phyloP scores from a whole-genome alignment of 2,329 filamentous ascomycete species.

The Aspergillus versicolor region DNA sequence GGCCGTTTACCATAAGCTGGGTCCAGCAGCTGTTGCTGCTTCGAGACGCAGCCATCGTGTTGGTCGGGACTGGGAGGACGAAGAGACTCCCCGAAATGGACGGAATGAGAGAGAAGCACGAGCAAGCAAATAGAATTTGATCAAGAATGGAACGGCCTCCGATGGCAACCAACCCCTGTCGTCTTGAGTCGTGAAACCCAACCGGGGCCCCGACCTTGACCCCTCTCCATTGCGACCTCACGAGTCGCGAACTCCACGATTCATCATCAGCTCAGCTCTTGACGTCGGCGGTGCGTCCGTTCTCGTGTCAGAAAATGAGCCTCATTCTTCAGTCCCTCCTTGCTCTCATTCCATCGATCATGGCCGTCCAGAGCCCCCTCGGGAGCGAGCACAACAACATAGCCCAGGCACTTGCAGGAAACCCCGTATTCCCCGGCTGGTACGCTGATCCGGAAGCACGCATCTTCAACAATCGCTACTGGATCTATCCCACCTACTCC shows the following conservation, averaged over 20 bases:
- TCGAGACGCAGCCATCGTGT: not conserved
- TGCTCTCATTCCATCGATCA: not conserved
- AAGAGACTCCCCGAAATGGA: not conserved
- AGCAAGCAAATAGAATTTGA: not conserved
- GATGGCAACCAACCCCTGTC: too few relatives aligned
- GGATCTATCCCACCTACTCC: conserved; percentile 52
- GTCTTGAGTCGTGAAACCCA: too few relatives aligned
- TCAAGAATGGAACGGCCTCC: too few relatives aligned
- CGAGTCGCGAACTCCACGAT: not conserved
- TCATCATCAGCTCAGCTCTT: not conserved
- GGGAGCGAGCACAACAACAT: not conserved
- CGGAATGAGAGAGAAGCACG: not conserved
- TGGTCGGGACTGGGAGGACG: not conserved
- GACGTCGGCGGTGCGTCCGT: not conserved
- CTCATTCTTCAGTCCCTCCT: conserved; percentile 1
- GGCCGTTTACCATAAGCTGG: not conserved
- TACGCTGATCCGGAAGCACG: conserved; percentile 54
- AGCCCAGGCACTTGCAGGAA: conserved; percentile 23
- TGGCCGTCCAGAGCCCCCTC: conserved; percentile 3
- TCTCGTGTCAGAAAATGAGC: not conserved
- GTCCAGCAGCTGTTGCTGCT: not conserved
- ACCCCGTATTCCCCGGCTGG: conserved; percentile 52
- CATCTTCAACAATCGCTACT: conserved; percentile 48
- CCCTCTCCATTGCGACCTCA: not conserved
- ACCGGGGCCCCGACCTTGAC: not conserved